Evolutionary conservation across 2,329 filamentous ascomycete species (phyloP).

Genomic region (Fusarium poae): DNA sequence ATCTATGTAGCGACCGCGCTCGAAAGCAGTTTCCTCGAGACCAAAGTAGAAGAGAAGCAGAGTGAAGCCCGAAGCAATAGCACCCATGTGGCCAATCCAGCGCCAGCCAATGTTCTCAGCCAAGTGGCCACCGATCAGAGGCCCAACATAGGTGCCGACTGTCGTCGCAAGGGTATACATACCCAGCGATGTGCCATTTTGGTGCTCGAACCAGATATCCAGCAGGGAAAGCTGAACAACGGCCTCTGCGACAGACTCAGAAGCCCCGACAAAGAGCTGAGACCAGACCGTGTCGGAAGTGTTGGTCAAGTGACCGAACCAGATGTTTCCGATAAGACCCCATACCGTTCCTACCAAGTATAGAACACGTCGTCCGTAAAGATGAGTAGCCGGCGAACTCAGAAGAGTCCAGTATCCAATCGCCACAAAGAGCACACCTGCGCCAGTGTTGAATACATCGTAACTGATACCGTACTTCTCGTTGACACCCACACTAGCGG

Average conservation of each 20-base stretch:
- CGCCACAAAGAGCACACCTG: constrained; percentile 67
- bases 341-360: constrained; percentile 66
- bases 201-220: constrained; percentile 70
- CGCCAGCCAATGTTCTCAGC: constrained; percentile 64
- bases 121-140: constrained; percentile 65
- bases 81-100: constrained; percentile 66
- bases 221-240: constrained; percentile 69
- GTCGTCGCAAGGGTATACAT: constrained; percentile 68
- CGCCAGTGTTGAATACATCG: constrained; percentile 67
- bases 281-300: constrained; percentile 65
- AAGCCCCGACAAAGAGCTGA: constrained; percentile 69
- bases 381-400: constrained; percentile 64
- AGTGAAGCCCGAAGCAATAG: constrained; percentile 62
- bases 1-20: constrained; percentile 57
- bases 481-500: constrained; percentile 64
- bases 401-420: constrained; percentile 69
- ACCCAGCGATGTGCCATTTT: constrained; percentile 66
- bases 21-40: constrained; percentile 66
- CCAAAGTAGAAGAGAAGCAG: constrained; percentile 64
- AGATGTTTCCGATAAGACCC: constrained; percentile 64
- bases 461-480: constrained; percentile 65
- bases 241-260: constrained; percentile 68
- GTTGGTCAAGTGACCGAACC: constrained; percentile 62
- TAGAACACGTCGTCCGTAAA: constrained; percentile 67
- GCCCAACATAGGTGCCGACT: constrained; percentile 68